phyloP scores from a whole-genome alignment of 2,329 filamentous ascomycete genomes.

The Dothidotthia symphoricarpi region DNA sequence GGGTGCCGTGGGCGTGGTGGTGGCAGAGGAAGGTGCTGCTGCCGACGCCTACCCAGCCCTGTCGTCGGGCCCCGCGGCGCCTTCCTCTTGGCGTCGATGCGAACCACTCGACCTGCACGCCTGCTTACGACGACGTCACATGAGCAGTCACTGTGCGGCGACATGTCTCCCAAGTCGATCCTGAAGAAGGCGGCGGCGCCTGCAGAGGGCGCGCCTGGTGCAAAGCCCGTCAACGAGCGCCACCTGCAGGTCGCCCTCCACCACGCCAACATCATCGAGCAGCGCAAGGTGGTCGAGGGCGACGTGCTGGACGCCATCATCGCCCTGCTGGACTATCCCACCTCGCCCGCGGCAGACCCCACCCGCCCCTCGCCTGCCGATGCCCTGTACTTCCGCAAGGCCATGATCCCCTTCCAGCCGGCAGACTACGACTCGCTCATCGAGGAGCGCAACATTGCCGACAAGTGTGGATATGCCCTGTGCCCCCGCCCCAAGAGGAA shows the following conservation, averaged over 20 bases:
- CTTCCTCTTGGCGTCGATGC: not conserved
- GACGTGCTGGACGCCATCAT: slow-evolving; percentile 72
- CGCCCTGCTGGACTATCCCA: slow-evolving; percentile 64
- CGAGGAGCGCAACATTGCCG: slow-evolving; percentile 81
- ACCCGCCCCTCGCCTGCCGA: slow-evolving; percentile 59
- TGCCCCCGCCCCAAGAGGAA: slow-evolving; percentile 65
- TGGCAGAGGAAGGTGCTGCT: slow-evolving; percentile 12
- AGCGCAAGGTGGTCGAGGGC: slow-evolving; percentile 74
- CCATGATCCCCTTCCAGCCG: slow-evolving; percentile 74
- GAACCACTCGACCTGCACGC: slow-evolving; percentile 7
- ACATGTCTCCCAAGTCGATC: slow-evolving; percentile 48
- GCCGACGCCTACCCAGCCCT: slow-evolving; percentile 14
- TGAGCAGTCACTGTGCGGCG: too few species aligned
- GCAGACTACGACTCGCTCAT: slow-evolving; percentile 87
- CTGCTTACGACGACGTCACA: too few species aligned
- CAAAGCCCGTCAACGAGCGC: slow-evolving; percentile 39
- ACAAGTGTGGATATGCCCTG: slow-evolving; percentile 78
- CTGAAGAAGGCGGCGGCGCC: slow-evolving; percentile 41
- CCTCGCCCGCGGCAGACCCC: slow-evolving; percentile 52
- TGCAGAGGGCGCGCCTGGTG: slow-evolving; percentile 18
- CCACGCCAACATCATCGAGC: slow-evolving; percentile 79
- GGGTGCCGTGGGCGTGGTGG: slow-evolving; percentile 5
- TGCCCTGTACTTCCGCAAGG: slow-evolving; percentile 61
- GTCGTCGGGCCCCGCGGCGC: slow-evolving; percentile 15
- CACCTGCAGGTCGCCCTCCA: slow-evolving; percentile 69